A percentile compares a stretch with the other conserved stretches of the same genome.
Conservation (phyloP, 768 basidiomycete genomes). For the Amyloporia xantha region DNA sequence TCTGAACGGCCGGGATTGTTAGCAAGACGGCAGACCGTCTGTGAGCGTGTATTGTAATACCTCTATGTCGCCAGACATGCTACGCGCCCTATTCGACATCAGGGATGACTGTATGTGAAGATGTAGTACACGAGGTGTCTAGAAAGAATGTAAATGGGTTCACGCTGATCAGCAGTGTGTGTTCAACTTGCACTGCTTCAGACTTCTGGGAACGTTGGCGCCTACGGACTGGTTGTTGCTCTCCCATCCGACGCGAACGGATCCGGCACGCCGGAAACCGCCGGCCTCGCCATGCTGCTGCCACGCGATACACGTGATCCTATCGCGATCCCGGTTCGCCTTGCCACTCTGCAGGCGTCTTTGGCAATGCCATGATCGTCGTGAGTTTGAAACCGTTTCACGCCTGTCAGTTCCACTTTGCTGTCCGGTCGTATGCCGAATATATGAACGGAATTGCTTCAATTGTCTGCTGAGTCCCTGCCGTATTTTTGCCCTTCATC, state of each 20-base stretch:
- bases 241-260: constrained; percentile 1
- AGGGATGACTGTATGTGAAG: constrained; percentile 3
- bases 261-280: neutral
- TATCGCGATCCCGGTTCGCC: neutral
- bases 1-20: constrained; percentile 31
- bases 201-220: neutral
- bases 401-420: neutral
- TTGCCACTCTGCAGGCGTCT: neutral
- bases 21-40: neutral
- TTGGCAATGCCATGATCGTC: too few relatives aligned
- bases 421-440: neutral
- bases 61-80: constrained; percentile 58
- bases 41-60: constrained; percentile 19
- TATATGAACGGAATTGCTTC: too few relatives aligned
- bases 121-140: neutral
- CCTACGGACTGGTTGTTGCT: neutral
- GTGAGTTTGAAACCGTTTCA: neutral
- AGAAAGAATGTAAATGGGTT: neutral
- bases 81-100: constrained; percentile 58
- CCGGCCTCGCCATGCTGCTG: neutral
- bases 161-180: neutral
- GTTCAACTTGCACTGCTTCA: neutral
- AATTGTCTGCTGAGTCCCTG: too few relatives aligned
- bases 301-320: neutral
- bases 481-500: neutral